Conservation (phyloP, 176 grass and related monocot species). For the barley (Hordeum vulgare) region DNA sequence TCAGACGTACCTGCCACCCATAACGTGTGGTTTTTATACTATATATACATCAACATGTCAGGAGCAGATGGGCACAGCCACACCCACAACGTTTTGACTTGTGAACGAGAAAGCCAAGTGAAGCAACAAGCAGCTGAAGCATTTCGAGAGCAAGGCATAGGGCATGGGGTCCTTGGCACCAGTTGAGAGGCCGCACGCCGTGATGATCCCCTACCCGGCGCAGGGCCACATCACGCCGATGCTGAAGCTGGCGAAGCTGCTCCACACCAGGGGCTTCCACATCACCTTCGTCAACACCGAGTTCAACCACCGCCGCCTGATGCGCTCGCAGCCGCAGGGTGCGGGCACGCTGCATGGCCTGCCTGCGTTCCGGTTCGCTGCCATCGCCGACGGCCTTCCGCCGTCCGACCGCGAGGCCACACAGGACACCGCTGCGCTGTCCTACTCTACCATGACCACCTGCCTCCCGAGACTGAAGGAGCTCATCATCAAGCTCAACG, state of each 20-base stretch:
- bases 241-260: slow-evolving; percentile 60
- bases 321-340: neutral
- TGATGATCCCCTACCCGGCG: slow-evolving; percentile 58
- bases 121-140: too few relatives aligned
- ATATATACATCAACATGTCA: too few relatives aligned
- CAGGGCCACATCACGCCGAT: slow-evolving; percentile 59
- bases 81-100: too few relatives aligned
- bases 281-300: slow-evolving; percentile 67
- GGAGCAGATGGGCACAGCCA: too few relatives aligned
- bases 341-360: neutral
- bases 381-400: neutral
- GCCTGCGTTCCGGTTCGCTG: neutral
- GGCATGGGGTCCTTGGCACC: slow-evolving; percentile 21
- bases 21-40: too few relatives aligned
- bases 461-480: too few relatives aligned
- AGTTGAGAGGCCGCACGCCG: slow-evolving; percentile 17
- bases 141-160: too few relatives aligned
- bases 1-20: too few relatives aligned
- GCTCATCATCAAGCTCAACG: too few relatives aligned
- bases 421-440: neutral
- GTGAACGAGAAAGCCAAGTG: too few relatives aligned
- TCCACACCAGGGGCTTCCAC: slow-evolving; percentile 48
- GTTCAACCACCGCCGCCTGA: slow-evolving; percentile 42
- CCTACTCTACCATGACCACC: too few relatives aligned
- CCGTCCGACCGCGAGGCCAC: neutral